Evolutionary conservation across 2,329 filamentous ascomycete genomes (phyloP).

Genomic region (Achaetomium macrosporum): DNA sequence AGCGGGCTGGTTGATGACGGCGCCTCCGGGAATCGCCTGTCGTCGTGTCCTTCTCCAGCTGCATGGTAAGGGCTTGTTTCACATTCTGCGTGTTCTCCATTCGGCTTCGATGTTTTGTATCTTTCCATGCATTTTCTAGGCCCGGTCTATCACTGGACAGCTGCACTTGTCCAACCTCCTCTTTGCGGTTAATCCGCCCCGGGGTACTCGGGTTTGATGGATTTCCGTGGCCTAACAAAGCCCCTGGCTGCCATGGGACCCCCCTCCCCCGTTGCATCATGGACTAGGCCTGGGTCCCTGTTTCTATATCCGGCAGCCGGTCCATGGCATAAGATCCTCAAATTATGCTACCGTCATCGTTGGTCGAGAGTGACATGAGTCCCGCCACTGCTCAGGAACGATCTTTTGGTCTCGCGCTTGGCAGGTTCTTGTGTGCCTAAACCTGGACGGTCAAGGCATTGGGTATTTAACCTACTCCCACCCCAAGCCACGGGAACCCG

Average conservation of each 20-base stretch:
- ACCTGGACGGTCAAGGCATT: conserved; percentile 36
- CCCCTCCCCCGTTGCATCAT: conserved; percentile 35
- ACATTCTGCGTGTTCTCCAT: conserved; percentile 37
- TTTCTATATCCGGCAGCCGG: conserved; percentile 48
- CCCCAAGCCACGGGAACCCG: conserved; percentile 29
- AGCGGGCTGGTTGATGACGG: conserved; percentile 17
- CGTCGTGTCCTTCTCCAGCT: conserved; percentile 37
- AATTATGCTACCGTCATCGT: conserved; percentile 52
- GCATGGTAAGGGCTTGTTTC: conserved; percentile 41
- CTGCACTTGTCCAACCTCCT: conserved; percentile 21
- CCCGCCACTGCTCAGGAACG: conserved; percentile 41
- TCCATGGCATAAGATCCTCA: conserved; percentile 54
- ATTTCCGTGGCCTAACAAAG: conserved; percentile 28
- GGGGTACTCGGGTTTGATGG: conserved; percentile 29
- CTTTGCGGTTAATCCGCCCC: conserved; percentile 29
- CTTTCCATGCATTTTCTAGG: conserved; percentile 37
- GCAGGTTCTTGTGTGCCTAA: conserved; percentile 44
- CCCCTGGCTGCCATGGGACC: conserved; percentile 29
- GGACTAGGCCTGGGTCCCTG: conserved; percentile 35
- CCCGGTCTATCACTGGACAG: conserved; percentile 25
- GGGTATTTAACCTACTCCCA: conserved; percentile 37
- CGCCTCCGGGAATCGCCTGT: conserved; percentile 31
- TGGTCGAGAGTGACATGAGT: conserved; percentile 39
- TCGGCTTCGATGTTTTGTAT: conserved; percentile 35
- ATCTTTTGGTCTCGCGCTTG: conserved; percentile 42